These are phyloP conservation scores for Zizania latifolia DNA, from an alignment of 176 grass and related monocot species.

Conservation along the genomic window DNA sequence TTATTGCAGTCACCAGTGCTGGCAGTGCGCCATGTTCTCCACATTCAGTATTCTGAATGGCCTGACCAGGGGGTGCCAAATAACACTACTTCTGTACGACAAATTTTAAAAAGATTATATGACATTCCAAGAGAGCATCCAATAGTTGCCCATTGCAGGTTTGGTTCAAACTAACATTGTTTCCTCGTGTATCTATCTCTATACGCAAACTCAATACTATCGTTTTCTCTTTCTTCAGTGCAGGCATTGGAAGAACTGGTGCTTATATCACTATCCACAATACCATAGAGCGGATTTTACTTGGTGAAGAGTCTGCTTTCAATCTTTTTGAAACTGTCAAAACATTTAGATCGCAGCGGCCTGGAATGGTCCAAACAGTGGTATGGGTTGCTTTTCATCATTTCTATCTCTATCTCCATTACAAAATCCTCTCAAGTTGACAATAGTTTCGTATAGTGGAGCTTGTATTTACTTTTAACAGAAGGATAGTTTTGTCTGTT, in stretches of 20 bases:
- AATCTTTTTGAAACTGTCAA: slow-evolving; percentile 53
- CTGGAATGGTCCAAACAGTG: slow-evolving; percentile 78
- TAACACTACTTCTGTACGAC: slow-evolving; percentile 38
- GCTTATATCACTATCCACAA: slow-evolving; percentile 74
- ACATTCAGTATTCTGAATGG: slow-evolving; percentile 79
- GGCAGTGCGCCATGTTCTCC: slow-evolving; percentile 55
- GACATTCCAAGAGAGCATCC: slow-evolving; percentile 32
- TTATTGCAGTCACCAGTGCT: slow-evolving; percentile 40
- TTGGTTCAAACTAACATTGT: slow-evolving; percentile 10
- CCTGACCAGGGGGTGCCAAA: slow-evolving; percentile 89
- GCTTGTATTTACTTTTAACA: background rate
- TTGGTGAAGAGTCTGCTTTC: slow-evolving; percentile 46
- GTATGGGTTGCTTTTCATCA: slow-evolving; percentile 27
- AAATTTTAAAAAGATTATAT: slow-evolving; percentile 62
- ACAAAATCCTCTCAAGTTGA: background rate
- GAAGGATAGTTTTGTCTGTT: background rate
- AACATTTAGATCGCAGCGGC: slow-evolving; percentile 61
- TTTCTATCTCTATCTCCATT: background rate
- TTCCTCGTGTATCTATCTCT: background rate
- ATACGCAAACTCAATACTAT: slow-evolving; percentile 14
- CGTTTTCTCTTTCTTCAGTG: slow-evolving; percentile 46
- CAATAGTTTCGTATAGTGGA: background rate
- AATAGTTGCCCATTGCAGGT: slow-evolving; percentile 98
- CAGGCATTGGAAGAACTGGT: slow-evolving; percentile 94
- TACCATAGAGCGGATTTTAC: slow-evolving; percentile 73